Evolutionary conservation across 139 green algal species (phyloP), one percentile per base, ranked within the genome.

Genomic region (Chlamydomonas sp.): DNA sequence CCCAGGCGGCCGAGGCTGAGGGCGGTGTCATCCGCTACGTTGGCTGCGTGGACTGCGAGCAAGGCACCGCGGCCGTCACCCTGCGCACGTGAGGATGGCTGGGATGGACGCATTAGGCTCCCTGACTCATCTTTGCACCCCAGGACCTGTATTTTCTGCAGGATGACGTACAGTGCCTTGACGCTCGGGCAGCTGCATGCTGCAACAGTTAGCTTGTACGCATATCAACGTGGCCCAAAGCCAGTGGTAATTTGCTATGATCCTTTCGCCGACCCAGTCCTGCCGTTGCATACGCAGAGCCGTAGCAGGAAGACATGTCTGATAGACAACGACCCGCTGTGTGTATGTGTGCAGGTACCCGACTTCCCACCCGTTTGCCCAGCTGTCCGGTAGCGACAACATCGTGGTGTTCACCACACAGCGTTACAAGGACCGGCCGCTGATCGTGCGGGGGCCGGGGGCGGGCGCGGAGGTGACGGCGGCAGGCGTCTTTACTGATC

Each of bases 391-490:
- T 57, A 96, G 89, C 0, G 98, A 99, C 89, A 99, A 99, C 84
- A 60, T 83, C 58, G 92, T 99, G 9, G 89, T 93, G 9, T 99
- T 98, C 92, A 94, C 88, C 0, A 99, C 96, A 0, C 63, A 90
- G 85, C 91, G 96, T 8, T 98, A 97, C 86, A 66, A 64, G 14
- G 74, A 96, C 95, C 76, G 75, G 63, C 94, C 97, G 6, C 92
- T 99, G 18, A 96, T 98, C 61, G 94, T 99, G 16, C 89, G 94
- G 4, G 97, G 97, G 0, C 97, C 97, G 1, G 97, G 97, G 16
- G 97, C 97, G 31, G 97, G 97, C 1, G 92, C 96, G 0, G 96
- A 97, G 61, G 96, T 99, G 2, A 99, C 97, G 12, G 97, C 97
- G 1, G 97, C 96, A 0, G 97, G 97, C 17, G 96, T 99, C 1